Base-by-base conservation (phyloP, 1,284 basidiomycete species). In the Pseudozyma tsukubaensis region DNA sequence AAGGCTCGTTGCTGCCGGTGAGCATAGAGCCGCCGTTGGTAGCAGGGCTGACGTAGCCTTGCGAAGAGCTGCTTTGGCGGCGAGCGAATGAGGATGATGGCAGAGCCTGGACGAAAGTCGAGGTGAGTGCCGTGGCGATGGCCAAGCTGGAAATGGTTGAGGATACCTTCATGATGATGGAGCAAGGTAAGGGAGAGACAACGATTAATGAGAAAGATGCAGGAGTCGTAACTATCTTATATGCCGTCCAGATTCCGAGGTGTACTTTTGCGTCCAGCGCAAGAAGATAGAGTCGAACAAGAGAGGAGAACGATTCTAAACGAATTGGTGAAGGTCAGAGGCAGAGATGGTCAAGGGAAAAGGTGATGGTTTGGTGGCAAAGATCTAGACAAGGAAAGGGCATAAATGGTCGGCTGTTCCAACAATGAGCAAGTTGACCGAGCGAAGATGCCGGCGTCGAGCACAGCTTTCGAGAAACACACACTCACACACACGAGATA, bases 1-100 rank as follows among this genome's bases (percentile, higher is more conserved):
- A 51, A 1, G 82, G 81, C 60, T 84, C 82, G 35, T 72, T 72
- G 51, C 43, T 64, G 24, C 55, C 66, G 9, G 66, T 74, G n/a
- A 74, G 59, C 55, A 69, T 58, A 16, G 72, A 74, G 21, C 66
- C 66, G 24, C 72, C 72, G 37, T 69, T 74, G 56, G 59, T 40
- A 18, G 45, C 14, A 1, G 72, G 66, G 29, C 43, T 62, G 66
- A 35, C 59, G 50, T 62, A 66, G 37, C 62, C 65, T 51, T 60
- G 61, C 13, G 57, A 50, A 6, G 24, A 29, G 40, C 19, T 36
- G 47, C 40, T 40, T 7, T 61, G 58, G 13, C 71, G 66, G 16
- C 67, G 57, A 1, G 7, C 21, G 13, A 48, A 10, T 11, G 47
- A 14, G 5, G 51, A 55, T 9, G 67, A 54, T 10, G 52, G 67